phyloP scores from a whole-genome alignment of 2,329 filamentous ascomycete genomes.

The Colletotrichum cereale region DNA sequence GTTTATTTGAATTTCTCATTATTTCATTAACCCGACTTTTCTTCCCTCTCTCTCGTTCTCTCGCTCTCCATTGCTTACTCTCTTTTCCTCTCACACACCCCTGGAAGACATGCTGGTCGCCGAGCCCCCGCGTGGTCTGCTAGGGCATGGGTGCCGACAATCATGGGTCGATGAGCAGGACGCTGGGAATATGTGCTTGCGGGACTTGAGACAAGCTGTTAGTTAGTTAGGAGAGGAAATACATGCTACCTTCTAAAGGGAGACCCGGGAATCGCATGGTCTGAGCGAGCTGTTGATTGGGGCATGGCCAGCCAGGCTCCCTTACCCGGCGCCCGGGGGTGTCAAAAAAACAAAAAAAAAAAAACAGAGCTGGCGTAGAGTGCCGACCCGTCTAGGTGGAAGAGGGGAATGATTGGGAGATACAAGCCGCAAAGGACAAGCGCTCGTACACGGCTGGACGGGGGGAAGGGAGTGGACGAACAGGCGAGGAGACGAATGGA shows the following conservation, averaged over 20 bases:
- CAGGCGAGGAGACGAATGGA: slow-evolving; percentile 25
- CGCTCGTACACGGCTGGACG: slow-evolving; percentile 23
- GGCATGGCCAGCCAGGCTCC: slow-evolving; percentile 30
- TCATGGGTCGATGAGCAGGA: slow-evolving; percentile 34
- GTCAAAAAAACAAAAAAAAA: slow-evolving; percentile 25
- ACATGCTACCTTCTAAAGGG: slow-evolving; percentile 31
- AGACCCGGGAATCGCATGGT: slow-evolving; percentile 32
- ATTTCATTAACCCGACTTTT: background rate
- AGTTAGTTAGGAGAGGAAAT: slow-evolving; percentile 29
- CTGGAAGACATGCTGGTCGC: slow-evolving; percentile 23
- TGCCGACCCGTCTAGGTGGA: slow-evolving; percentile 40
- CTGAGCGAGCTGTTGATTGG: slow-evolving; percentile 31
- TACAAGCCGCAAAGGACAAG: slow-evolving; percentile 35
- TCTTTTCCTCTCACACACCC: slow-evolving; percentile 14
- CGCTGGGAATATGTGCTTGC: slow-evolving; percentile 34
- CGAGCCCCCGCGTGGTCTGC: slow-evolving; percentile 33
- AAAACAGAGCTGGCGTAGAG: slow-evolving; percentile 39
- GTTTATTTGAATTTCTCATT: background rate
- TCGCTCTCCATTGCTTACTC: slow-evolving; percentile 16
- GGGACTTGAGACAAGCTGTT: slow-evolving; percentile 37
- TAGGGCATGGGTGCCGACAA: slow-evolving; percentile 35
- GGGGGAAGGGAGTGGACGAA: slow-evolving; percentile 18
- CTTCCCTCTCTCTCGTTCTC: background rate
- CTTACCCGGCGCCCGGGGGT: slow-evolving; percentile 34
- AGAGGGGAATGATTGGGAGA: slow-evolving; percentile 40